Evolutionary conservation across 2,329 filamentous ascomycete species (phyloP).

Genomic region (Ophiostoma ulmi): DNA sequence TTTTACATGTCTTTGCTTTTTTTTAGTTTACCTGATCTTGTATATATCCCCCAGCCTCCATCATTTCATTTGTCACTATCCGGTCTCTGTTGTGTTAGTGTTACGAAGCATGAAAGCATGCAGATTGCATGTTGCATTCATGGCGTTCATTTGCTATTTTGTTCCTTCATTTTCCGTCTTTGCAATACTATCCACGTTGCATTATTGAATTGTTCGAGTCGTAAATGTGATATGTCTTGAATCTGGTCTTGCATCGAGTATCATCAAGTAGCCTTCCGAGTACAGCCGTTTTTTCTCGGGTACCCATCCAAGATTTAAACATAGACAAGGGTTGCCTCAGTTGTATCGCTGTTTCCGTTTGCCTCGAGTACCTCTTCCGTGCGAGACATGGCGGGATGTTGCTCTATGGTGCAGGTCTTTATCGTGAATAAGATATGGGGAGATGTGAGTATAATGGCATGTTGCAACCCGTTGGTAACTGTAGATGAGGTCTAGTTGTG

Average conservation of each 20-base stretch:
- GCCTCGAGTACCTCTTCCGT: not conserved
- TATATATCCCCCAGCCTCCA: conserved; percentile 4
- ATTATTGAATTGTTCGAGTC: not conserved
- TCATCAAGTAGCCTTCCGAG: not conserved
- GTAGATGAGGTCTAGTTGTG: not conserved
- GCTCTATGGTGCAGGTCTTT: not conserved
- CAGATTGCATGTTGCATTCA: not conserved
- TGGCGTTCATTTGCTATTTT: not conserved
- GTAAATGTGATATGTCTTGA: not conserved
- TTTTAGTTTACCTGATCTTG: not conserved
- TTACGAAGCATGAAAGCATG: not conserved
- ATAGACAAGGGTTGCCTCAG: too few species aligned
- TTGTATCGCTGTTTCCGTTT: not conserved
- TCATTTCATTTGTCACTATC: conserved; percentile 1
- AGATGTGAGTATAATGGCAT: not conserved
- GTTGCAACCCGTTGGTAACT: not conserved
- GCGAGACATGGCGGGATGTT: not conserved
- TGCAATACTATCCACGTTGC: not conserved
- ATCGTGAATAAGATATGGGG: not conserved
- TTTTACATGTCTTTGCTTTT: not conserved
- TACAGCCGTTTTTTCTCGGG: not conserved
- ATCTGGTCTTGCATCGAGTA: not conserved
- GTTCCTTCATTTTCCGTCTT: not conserved
- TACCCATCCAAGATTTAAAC: not conserved
- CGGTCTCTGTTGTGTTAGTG: not conserved